A percentile compares a stretch with the other conserved stretches of the same genome.
These are phyloP conservation scores for Simplicillium aogashimaense DNA, from an alignment of 2,329 filamentous ascomycete species.

Conservation along the genomic window DNA sequence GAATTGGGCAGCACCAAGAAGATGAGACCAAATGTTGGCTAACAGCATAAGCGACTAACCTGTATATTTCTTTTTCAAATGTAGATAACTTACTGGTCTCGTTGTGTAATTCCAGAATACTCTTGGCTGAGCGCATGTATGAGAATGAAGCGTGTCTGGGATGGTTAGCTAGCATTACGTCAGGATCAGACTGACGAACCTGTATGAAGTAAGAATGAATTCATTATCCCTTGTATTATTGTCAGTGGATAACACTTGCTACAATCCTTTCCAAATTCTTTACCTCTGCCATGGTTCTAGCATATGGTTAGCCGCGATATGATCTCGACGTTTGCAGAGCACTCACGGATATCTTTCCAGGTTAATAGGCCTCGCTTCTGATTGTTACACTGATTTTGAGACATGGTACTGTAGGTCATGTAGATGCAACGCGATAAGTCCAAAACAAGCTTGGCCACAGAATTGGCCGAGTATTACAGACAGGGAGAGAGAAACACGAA, in stretches of 20 bases:
- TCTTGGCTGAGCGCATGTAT: slow-evolving; percentile 6
- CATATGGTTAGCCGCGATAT: neutral
- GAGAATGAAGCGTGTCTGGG: slow-evolving; percentile 10
- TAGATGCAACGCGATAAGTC: too few relatives aligned
- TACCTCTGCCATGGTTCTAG: slow-evolving; percentile 11
- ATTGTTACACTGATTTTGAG: too few relatives aligned
- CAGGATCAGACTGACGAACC: slow-evolving; percentile 4
- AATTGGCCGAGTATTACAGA: too few relatives aligned
- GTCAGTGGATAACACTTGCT: neutral
- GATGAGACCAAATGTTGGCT: slow-evolving; percentile 20
- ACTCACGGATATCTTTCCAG: slow-evolving; percentile 8
- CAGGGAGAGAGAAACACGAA: too few relatives aligned
- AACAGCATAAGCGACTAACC: neutral
- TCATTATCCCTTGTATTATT: slow-evolving; percentile 9
- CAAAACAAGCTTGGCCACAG: too few relatives aligned
- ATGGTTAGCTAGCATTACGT: neutral
- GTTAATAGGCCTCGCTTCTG: slow-evolving; percentile 4
- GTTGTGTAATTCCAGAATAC: slow-evolving; percentile 11
- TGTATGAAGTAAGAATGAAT: slow-evolving; percentile 10
- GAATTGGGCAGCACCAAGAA: slow-evolving; percentile 15
- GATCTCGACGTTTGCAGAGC: neutral
- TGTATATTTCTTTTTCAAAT: neutral
- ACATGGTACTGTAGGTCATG: too few relatives aligned
- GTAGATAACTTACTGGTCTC: slow-evolving; percentile 9
- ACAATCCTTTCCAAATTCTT: neutral